phyloP scores from a whole-genome alignment of 2,329 filamentous ascomycete species.

The Emydomyces testavorans region DNA sequence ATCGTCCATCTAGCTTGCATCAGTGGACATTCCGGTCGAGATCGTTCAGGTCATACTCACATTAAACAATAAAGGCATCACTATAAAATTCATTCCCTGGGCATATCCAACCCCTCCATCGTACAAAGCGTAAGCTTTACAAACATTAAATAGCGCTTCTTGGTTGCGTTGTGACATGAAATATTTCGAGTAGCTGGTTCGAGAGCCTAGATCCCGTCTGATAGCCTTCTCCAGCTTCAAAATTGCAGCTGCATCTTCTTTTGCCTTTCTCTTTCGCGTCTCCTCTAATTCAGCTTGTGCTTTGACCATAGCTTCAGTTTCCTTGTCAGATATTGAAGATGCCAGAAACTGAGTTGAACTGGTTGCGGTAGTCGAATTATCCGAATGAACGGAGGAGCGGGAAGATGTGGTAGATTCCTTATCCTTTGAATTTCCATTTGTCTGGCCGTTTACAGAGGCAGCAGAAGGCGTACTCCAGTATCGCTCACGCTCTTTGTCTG shows the following conservation, averaged over 20 bases:
- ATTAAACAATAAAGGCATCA: constrained; percentile 93
- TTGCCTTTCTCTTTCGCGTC: constrained; percentile 65
- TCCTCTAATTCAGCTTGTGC: constrained; percentile 52
- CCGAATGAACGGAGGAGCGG: constrained; percentile 73
- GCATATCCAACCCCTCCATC: constrained; percentile 93
- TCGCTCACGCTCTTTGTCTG: constrained; percentile 62
- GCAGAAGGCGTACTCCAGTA: constrained; percentile 33
- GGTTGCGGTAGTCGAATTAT: constrained; percentile 52
- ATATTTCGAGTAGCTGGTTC: constrained; percentile 95
- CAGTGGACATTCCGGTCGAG: neutral
- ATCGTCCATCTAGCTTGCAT: constrained; percentile 63
- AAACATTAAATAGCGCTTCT: constrained; percentile 86
- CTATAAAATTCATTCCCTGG: constrained; percentile 97
- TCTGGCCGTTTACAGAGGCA: constrained; percentile 34
- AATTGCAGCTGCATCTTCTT: constrained; percentile 62
- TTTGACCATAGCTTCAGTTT: constrained; percentile 53
- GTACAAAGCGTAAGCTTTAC: constrained; percentile 93
- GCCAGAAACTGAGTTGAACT: constrained; percentile 45
- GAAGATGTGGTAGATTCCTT: constrained; percentile 63
- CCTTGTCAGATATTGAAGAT: constrained; percentile 49
- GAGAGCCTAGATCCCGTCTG: constrained; percentile 74
- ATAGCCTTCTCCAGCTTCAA: constrained; percentile 85
- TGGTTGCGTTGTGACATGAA: constrained; percentile 82
- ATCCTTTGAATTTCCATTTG: constrained; percentile 44
- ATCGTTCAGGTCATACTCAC: constrained; percentile 37